Conservation (phyloP, 2,329 filamentous ascomycete genomes). For the Magnaporthiopsis rhizophila region DNA sequence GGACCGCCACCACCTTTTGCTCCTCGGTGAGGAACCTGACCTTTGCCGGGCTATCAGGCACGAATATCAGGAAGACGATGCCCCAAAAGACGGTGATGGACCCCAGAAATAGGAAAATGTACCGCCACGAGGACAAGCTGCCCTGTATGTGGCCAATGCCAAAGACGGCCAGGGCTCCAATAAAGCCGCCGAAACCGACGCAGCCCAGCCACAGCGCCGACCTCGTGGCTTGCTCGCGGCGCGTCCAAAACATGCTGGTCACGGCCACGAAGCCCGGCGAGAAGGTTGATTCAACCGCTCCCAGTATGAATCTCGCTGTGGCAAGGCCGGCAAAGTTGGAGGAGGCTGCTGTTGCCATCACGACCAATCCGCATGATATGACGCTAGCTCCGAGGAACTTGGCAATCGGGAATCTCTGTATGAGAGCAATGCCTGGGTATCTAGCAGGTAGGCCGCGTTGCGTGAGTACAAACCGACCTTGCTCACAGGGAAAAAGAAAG, state of each 20-base stretch:
- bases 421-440: not conserved
- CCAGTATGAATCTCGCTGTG: not conserved
- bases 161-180: constrained; percentile 40
- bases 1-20: constrained; percentile 49
- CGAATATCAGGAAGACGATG: constrained; percentile 20
- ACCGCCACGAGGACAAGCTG: constrained; percentile 26
- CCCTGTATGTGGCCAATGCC: constrained; percentile 35
- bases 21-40: constrained; percentile 51
- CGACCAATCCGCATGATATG: not conserved
- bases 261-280: not conserved
- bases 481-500: too few relatives aligned
- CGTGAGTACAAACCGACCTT: too few relatives aligned
- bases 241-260: constrained; percentile 30
- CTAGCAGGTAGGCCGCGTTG: not conserved
- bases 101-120: constrained; percentile 10
- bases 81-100: constrained; percentile 21
- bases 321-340: not conserved
- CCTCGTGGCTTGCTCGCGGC: constrained; percentile 30
- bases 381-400: not conserved
- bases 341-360: not conserved
- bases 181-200: constrained; percentile 34
- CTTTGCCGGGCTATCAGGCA: constrained; percentile 50
- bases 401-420: not conserved
- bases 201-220: constrained; percentile 34
- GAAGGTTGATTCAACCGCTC: not conserved